phyloP scores from a whole-genome alignment of 176 grass and related monocot genomes.

The Bothriochloa decipiens region DNA sequence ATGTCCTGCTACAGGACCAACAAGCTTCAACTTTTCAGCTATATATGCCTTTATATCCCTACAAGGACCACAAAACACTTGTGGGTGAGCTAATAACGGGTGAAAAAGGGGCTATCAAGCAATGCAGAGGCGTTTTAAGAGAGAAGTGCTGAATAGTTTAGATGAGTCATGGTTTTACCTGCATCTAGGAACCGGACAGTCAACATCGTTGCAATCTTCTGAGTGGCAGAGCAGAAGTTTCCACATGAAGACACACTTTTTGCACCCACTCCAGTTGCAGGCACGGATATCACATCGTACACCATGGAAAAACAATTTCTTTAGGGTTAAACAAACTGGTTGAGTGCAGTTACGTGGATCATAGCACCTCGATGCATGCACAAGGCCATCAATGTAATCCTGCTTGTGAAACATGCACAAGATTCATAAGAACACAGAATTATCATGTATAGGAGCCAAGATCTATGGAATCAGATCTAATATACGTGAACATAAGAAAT shows the following conservation, averaged over 20 bases:
- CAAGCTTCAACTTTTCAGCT: background rate
- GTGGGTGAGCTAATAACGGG: background rate
- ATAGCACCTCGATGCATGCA: conserved; percentile 74
- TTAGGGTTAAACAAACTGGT: conserved; percentile 56
- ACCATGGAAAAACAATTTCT: conserved; percentile 77
- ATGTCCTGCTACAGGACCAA: conserved; percentile 30
- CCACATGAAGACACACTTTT: conserved; percentile 74
- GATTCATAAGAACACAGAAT: background rate
- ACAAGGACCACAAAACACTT: background rate
- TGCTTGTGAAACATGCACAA: conserved; percentile 53
- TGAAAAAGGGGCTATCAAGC: background rate
- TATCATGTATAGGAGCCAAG: conserved; percentile 11
- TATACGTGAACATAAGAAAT: conserved; percentile 2
- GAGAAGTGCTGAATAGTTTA: background rate
- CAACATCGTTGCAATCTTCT: conserved; percentile 4
- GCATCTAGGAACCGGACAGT: conserved; percentile 57
- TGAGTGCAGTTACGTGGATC: conserved; percentile 49
- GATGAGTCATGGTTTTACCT: conserved; percentile 43
- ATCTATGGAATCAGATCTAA: conserved; percentile 14
- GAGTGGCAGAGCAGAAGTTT: conserved; percentile 62
- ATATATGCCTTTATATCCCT: conserved; percentile 58
- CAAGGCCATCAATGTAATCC: conserved; percentile 63
- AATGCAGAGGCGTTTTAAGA: background rate
- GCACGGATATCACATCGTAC: conserved; percentile 56
- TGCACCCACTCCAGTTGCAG: conserved; percentile 53